Base-by-base conservation (phyloP, 2,329 filamentous ascomycete genomes). In the Dendrostoma leiphaemia region DNA sequence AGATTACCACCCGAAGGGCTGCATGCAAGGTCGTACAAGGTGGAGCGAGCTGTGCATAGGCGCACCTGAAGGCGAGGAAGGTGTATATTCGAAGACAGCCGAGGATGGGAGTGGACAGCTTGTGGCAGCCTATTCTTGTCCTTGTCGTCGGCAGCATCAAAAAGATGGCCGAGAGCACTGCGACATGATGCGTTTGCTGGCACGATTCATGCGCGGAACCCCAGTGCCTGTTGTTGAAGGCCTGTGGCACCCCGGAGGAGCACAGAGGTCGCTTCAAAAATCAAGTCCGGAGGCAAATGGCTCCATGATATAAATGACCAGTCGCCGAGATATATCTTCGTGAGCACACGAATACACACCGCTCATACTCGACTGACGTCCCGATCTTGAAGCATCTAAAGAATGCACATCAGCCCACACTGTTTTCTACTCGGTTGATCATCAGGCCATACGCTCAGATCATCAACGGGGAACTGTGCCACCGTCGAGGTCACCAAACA, bases 51-150 rank as follows among this genome's bases (percentile, higher is more conserved):
- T 29, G 40, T 50, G 48, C 51, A 40, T 41, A 26, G 38, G 21
- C 40, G 50, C 40, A 24, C n/a, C 34, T 41, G n/a, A 45, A 31
- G 35, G 24, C 12, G 28, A 41, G 51, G 47, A 10, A 38, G 21
- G 8, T 31, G 19, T 28, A 40, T 34, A 47, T 40, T 38, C 15
- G 48, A 47, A 50, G 48, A 48, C 51, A 55, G 41, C 37, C 48
- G 53, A 51, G 53, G 28, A 50, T 48, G 38, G 38, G 38, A 41
- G n/a, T n/a, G n/a, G n/a, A n/a, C n/a, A n/a, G n/a, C n/a, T n/a
- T n/a, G n/a, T n/a, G n/a, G n/a, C n/a, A n/a, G n/a, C n/a, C n/a
- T n/a, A n/a, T n/a, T n/a, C n/a, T n/a, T n/a, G n/a, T n/a, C n/a
- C n/a, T n/a, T n/a, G n/a, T n/a, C n/a, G n/a, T n/a, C n/a, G n/a